phyloP scores from a whole-genome alignment of 208 protist species.

The Wallacemonas sp. region DNA sequence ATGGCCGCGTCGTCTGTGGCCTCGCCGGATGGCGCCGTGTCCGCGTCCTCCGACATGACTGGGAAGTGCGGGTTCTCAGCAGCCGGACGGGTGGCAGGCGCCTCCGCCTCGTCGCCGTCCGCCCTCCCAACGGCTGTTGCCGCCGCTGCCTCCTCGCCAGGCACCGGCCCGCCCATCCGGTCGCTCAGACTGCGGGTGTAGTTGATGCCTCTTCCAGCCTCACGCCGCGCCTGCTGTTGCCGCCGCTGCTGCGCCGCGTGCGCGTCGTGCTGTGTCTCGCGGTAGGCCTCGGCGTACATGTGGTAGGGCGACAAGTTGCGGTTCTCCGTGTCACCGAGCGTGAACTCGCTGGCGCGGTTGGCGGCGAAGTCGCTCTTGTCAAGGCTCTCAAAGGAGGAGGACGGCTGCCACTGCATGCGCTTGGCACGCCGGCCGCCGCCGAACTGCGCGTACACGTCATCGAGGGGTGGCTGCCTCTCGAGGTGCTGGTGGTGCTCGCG shows the following conservation, averaged over 20 bases:
- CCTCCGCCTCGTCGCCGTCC: slow-evolving; percentile 11
- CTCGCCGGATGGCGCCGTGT: neutral
- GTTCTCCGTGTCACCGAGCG: slow-evolving; percentile 32
- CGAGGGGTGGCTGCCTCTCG: slow-evolving; percentile 41
- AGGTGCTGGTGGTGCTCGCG: slow-evolving; percentile 72
- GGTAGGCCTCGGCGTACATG: slow-evolving; percentile 61
- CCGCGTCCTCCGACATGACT: neutral
- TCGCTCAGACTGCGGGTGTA: neutral
- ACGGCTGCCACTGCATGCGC: slow-evolving; percentile 55
- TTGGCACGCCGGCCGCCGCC: slow-evolving; percentile 37
- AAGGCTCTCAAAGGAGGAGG: slow-evolving; percentile 60
- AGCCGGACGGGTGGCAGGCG: slow-evolving; percentile 31
- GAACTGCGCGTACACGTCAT: slow-evolving; percentile 55
- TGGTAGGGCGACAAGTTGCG: slow-evolving; percentile 52
- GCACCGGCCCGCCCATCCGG: too few relatives aligned
- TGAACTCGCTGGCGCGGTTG: slow-evolving; percentile 21
- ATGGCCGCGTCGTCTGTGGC: neutral
- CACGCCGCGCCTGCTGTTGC: neutral
- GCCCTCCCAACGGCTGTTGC: too few relatives aligned
- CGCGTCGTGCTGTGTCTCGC: slow-evolving; percentile 20
- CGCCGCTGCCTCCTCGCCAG: too few relatives aligned
- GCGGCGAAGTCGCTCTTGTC: slow-evolving; percentile 13
- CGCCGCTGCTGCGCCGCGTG: neutral
- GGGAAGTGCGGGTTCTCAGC: slow-evolving; percentile 76
- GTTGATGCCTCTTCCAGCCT: slow-evolving; percentile 14